phyloP scores from a whole-genome alignment of 1,284 basidiomycete genomes.

The Golubevia pallescens region DNA sequence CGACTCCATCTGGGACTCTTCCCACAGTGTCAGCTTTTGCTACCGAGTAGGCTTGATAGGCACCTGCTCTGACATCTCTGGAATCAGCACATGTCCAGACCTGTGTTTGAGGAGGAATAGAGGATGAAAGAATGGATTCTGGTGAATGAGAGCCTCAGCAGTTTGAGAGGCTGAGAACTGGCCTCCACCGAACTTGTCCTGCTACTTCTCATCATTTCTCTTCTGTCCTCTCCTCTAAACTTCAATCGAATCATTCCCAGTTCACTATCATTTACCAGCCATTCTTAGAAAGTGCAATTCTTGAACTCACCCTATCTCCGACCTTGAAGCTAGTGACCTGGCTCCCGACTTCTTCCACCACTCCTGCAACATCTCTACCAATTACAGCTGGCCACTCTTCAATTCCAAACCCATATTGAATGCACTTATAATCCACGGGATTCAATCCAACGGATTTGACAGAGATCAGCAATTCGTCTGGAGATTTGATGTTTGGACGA shows the following conservation, averaged over 20 bases:
- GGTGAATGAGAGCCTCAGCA: background rate
- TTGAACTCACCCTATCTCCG: conserved; percentile 63
- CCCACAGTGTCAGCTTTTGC: conserved; percentile 30
- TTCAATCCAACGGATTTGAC: conserved; percentile 40
- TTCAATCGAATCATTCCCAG: too few species aligned
- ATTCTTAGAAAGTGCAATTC: too few species aligned
- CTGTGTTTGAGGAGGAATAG: background rate
- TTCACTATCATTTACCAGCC: too few species aligned
- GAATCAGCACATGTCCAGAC: conserved; percentile 55
- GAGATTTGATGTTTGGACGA: background rate
- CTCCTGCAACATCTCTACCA: conserved; percentile 65
- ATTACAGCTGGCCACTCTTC: conserved; percentile 45
- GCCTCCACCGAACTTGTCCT: too few species aligned
- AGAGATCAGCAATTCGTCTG: conserved; percentile 29
- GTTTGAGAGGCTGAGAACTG: background rate
- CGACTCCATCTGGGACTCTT: conserved; percentile 15
- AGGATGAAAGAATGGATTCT: background rate
- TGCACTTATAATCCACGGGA: conserved; percentile 46
- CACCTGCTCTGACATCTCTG: conserved; percentile 32
- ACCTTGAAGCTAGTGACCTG: conserved; percentile 60
- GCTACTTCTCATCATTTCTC: too few species aligned
- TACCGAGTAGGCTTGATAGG: conserved; percentile 35
- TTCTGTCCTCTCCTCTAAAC: too few species aligned
- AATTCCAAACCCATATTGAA: conserved; percentile 49
- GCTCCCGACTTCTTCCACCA: conserved; percentile 62